phyloP scores from a whole-genome alignment of 1,284 basidiomycete species.

The Phylloboletellus chloephorus region DNA sequence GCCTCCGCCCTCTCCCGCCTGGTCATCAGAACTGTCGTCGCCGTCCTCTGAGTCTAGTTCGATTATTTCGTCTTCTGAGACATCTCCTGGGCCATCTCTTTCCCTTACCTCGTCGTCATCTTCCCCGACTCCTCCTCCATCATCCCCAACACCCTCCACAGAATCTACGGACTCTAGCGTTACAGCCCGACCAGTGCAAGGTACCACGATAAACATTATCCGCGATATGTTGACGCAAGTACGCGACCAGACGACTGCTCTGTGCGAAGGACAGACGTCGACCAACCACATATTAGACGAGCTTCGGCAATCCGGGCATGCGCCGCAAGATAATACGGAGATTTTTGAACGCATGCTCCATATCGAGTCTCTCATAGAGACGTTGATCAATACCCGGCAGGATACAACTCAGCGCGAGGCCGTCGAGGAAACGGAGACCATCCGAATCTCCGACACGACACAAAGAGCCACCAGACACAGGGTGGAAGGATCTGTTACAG shows the following conservation, averaged over 20 bases:
- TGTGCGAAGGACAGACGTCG: conserved; percentile 54
- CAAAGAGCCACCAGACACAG: conserved; percentile 5
- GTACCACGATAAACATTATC: conserved; percentile 35
- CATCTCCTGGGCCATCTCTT: conserved; percentile 31
- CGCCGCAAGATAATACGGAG: conserved; percentile 33
- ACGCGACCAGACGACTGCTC: conserved; percentile 43
- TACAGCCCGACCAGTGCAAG: conserved; percentile 39
- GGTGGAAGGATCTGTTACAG: conserved; percentile 22
- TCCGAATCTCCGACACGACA: conserved; percentile 10
- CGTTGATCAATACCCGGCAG: conserved; percentile 8
- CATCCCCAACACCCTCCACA: conserved; percentile 32
- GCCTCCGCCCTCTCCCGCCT: conserved; percentile 24
- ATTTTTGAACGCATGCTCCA: conserved; percentile 34
- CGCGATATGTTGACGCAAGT: conserved; percentile 46
- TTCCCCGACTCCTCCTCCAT: conserved; percentile 31
- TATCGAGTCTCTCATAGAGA: conserved; percentile 43
- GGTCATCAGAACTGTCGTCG: conserved; percentile 31
- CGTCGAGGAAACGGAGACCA: conserved; percentile 16
- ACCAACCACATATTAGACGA: conserved; percentile 50
- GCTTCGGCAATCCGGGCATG: conserved; percentile 29
- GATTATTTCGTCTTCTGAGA: conserved; percentile 29
- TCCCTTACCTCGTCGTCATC: conserved; percentile 31
- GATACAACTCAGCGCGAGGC: conserved; percentile 7
- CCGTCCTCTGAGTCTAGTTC: conserved; percentile 33
- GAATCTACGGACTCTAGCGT: conserved; percentile 37